Evolutionary conservation across 441 rosid species (phyloP).

Genomic region (Brassica hybrid): DNA sequence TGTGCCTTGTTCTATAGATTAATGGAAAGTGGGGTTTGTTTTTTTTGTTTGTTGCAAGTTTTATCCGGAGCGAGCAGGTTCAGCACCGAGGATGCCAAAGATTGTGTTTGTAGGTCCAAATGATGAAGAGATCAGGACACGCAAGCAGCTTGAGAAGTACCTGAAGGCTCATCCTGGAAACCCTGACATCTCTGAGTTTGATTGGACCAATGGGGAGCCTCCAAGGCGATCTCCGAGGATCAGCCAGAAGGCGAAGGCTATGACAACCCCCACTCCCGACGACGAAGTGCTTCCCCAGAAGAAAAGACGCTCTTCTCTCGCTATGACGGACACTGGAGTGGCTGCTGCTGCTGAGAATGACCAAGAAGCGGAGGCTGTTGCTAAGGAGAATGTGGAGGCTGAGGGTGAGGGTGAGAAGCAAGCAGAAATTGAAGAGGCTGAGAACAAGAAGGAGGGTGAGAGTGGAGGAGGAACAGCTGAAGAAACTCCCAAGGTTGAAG

Average conservation of each 20-base stretch:
- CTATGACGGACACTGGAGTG: constrained; percentile 54
- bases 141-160: constrained; percentile 83
- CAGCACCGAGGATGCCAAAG: constrained; percentile 77
- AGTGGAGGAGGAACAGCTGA: constrained; percentile 14
- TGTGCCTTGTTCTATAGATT: no score
- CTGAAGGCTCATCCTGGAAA: constrained; percentile 83
- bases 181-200: constrained; percentile 75
- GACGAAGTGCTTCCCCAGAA: constrained; percentile 64
- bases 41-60: constrained; percentile 49
- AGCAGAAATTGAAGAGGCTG: background rate
- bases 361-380: background rate
- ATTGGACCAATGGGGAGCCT: constrained; percentile 95
- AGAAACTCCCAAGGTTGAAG: background rate
- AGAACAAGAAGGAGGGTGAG: constrained; percentile 28
- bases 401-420: constrained; percentile 1
- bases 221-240: constrained; percentile 96
- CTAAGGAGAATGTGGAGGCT: constrained; percentile 12
- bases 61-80: constrained; percentile 64
- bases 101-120: constrained; percentile 82
- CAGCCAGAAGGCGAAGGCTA: constrained; percentile 76
- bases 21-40: no score
- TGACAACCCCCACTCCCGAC: constrained; percentile 80
- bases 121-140: constrained; percentile 74
- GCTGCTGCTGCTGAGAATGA: background rate
- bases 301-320: constrained; percentile 59